phyloP scores from a whole-genome alignment of 2,329 filamentous ascomycete species.

The Fusarium xylarioides region DNA sequence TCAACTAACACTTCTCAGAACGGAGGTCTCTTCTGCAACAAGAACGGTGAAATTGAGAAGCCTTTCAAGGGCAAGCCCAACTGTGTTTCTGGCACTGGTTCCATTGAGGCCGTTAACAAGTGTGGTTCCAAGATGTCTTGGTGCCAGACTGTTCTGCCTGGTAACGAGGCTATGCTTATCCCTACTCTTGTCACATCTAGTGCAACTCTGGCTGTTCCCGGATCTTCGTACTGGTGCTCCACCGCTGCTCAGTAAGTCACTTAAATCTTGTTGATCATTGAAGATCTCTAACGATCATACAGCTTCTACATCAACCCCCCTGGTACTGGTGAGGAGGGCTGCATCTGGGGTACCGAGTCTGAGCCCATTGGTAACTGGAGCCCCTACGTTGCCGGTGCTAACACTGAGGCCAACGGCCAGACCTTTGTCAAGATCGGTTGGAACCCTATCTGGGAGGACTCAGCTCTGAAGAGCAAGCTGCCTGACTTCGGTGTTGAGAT shows the following conservation, averaged over 20 bases:
- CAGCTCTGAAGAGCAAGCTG: constrained; percentile 62
- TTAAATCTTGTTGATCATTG: constrained; percentile 21
- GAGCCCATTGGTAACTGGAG: constrained; percentile 79
- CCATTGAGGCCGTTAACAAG: constrained; percentile 73
- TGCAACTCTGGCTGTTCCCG: constrained; percentile 75
- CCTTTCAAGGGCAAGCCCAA: constrained; percentile 74
- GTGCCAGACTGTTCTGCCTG: constrained; percentile 82
- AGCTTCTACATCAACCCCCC: constrained; percentile 84
- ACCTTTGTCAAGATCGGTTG: constrained; percentile 81
- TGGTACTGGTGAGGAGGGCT: constrained; percentile 70
- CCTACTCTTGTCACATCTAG: constrained; percentile 71
- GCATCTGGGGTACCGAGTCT: constrained; percentile 73
- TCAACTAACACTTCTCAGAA: constrained; percentile 57
- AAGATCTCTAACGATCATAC: constrained; percentile 44
- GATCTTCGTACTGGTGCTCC: constrained; percentile 72
- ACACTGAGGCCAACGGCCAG: constrained; percentile 69
- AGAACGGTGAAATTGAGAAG: constrained; percentile 71
- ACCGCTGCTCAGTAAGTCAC: constrained; percentile 76
- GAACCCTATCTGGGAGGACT: constrained; percentile 76
- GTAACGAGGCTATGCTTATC: constrained; percentile 84
- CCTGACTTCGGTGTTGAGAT: constrained; percentile 76
- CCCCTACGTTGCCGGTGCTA: constrained; percentile 79
- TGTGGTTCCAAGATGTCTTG: constrained; percentile 70
- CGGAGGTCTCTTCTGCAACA: constrained; percentile 77
- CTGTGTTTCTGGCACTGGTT: constrained; percentile 74